Percentiles rank a stretch among this genome's conserved stretches.
Evolutionary conservation across 495 filamentous ascomycete genomes (phyloP).

Genomic region (Aspergillus asperescens): DNA sequence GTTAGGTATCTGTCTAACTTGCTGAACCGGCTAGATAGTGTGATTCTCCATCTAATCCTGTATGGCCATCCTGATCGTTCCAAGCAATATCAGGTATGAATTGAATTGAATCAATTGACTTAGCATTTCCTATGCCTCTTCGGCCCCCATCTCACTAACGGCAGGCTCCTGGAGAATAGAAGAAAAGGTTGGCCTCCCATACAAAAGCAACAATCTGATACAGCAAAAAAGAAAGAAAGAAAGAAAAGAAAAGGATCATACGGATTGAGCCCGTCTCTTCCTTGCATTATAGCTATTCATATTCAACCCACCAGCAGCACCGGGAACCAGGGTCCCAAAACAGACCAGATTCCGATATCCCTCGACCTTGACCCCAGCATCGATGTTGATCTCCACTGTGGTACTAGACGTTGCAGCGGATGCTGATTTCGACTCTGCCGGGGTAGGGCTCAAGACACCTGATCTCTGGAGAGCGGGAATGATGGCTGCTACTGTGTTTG

Average conservation of each 20-base stretch:
- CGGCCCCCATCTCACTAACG: background rate
- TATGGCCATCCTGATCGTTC: background rate
- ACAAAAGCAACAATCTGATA: too few species aligned
- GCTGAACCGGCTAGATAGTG: background rate
- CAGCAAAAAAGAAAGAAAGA: background rate
- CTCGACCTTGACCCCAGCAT: slow-evolving; percentile 25
- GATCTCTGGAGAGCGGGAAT: slow-evolving; percentile 14
- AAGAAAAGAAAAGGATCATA: slow-evolving; percentile 9
- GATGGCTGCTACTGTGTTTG: slow-evolving; percentile 17
- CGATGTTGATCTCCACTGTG: slow-evolving; percentile 19
- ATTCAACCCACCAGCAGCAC: background rate
- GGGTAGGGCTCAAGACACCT: background rate
- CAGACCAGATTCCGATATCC: slow-evolving; percentile 23
- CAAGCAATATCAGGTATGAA: background rate
- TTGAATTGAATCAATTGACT: background rate
- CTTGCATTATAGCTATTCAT: slow-evolving; percentile 1
- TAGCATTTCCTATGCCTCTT: background rate
- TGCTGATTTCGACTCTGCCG: background rate
- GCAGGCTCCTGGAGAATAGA: too few species aligned
- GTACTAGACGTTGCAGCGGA: too few species aligned
- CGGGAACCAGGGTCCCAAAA: background rate
- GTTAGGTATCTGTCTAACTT: background rate
- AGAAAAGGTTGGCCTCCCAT: too few species aligned
- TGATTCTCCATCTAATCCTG: background rate
- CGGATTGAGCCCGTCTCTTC: slow-evolving; percentile 29